Percentiles rank a stretch among this genome's conserved stretches.
Conservation (phyloP, 495 filamentous ascomycete species). For the Penicillium goetzii region DNA sequence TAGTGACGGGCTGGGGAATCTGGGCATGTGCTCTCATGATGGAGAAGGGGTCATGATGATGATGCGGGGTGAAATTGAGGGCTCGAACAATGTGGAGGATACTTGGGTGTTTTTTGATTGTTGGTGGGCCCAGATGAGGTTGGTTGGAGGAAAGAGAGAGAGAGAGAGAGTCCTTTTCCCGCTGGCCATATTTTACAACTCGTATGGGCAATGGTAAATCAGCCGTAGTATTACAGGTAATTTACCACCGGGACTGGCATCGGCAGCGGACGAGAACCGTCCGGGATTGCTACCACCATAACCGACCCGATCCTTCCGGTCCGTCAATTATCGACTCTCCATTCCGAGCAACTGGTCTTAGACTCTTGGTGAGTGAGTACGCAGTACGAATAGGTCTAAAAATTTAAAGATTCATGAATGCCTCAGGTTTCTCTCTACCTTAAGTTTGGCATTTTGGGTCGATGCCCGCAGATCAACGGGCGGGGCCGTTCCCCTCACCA, state of each 20-base stretch:
- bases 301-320: not conserved
- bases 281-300: not conserved
- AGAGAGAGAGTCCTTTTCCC: not conserved
- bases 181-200: not conserved
- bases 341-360: not conserved
- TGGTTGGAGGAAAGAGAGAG: not conserved
- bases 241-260: slow-evolving; percentile 13
- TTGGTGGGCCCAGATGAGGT: not conserved
- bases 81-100: slow-evolving; percentile 2
- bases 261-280: slow-evolving; percentile 9
- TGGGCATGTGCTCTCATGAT: not conserved
- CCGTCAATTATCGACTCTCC: not conserved
- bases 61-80: slow-evolving; percentile 4
- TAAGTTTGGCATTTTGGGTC: not conserved
- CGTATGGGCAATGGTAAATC: not conserved
- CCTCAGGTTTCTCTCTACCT: not conserved
- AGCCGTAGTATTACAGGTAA: not conserved
- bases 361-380: not conserved
- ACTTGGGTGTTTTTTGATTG: not conserved
- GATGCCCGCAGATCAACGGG: slow-evolving; percentile 9
- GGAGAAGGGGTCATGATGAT: not conserved
- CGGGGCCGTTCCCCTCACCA: slow-evolving; percentile 18
- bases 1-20: not conserved
- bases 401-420: not conserved
- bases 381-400: not conserved